Conservation (phyloP, 2,329 filamentous ascomycete genomes). For the Arthrinium phaeospermum region DNA sequence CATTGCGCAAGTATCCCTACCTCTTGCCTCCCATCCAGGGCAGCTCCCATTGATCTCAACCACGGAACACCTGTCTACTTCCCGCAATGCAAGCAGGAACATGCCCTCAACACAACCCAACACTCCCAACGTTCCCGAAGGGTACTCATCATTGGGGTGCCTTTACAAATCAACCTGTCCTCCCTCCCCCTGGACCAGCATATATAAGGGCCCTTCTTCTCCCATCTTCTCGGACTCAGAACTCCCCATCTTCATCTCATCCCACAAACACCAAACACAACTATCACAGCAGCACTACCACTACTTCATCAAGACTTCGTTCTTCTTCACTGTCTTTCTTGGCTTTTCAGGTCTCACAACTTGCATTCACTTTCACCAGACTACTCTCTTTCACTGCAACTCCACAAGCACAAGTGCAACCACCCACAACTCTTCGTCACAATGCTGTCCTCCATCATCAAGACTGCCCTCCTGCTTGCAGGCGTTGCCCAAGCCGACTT, state of each 20-base stretch:
- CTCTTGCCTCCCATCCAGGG: background rate
- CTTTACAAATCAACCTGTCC: background rate
- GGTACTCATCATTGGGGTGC: background rate
- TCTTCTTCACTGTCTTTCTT: background rate
- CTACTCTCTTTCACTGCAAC: background rate
- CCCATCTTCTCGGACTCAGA: background rate
- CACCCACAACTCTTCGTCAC: background rate
- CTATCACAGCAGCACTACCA: constrained; percentile 10
- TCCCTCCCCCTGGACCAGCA: background rate
- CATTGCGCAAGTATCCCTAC: background rate
- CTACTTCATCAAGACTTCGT: background rate
- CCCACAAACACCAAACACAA: background rate
- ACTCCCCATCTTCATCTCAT: background rate
- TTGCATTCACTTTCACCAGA: background rate
- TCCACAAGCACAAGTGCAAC: background rate
- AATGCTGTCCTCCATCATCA: background rate
- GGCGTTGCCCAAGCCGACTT: background rate
- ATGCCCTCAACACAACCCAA: background rate
- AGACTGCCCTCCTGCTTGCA: background rate
- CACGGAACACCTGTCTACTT: background rate
- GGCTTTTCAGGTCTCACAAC: background rate
- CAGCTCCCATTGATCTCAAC: background rate
- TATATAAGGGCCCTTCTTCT: background rate
- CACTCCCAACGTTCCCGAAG: background rate
- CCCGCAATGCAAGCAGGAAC: background rate